Evolutionary conservation across 768 basidiomycete species (phyloP), one percentile per base, ranked within the genome.

Genomic region (Termitomyces sp.): DNA sequence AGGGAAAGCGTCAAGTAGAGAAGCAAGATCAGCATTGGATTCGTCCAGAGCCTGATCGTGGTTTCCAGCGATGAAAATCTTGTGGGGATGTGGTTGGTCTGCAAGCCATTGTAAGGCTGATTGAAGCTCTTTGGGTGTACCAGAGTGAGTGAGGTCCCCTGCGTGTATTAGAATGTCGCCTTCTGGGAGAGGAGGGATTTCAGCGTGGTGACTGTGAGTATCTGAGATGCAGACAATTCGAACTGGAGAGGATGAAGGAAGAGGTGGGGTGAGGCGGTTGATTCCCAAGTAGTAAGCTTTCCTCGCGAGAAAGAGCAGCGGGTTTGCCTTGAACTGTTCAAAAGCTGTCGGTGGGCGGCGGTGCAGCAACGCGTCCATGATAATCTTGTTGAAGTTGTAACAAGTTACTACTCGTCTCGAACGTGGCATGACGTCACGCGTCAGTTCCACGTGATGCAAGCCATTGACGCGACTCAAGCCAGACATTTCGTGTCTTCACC

Each of bases 41-140:
- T 63, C 64, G 3, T 64, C 63, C 42, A 79, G 72, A 12, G 60
- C 55, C 2, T 35, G n/a, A 53, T 81, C 79, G 66, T 79, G 80
- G 60, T 81, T 80, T 2, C 80, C 81, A 8, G 74, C 80, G 38
- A 81, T 74, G 61, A 78, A 72, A 20, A 80, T 40, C 55, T 80
- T 82, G 68, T 76, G 58, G 0, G 65, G 70, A 56, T 82, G 76
- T 28, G 78, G 72, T 28, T 73, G 74, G 13, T 53, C 58, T n/a
- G 53, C 39, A 42, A 72, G 56, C 64, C 66, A 76, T 8, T 63
- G 52, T 2, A 80, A 69, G 16, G 68, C 69, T 12, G 61, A 59
- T 39, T 65, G 56, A 16, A 78, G 67, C 56, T 79, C 74, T 32
- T 62, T n/a, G 12, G 55, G 51, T 18, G 75, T 73, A 2, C 79